Evolutionary conservation across 2,329 filamentous ascomycete species (phyloP), one percentile per base, ranked within the genome.

Genomic region (Diplodia intermedia): DNA sequence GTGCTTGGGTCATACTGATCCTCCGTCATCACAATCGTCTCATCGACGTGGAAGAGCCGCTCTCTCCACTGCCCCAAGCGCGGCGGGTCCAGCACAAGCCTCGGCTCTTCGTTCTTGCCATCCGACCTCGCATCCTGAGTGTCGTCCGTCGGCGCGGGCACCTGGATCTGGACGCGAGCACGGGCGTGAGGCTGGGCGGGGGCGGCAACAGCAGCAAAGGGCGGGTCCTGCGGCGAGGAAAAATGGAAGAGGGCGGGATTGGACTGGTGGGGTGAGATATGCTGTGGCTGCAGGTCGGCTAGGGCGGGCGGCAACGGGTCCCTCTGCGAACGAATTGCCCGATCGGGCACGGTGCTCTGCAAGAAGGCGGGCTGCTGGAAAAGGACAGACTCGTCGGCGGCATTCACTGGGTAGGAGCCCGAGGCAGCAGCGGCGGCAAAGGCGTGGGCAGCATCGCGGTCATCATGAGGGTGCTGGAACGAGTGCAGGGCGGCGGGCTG

Each of bases 11-110:
- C 85, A 71, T 85, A 92, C 89, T 94, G 86, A 70, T 93, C 89
- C 76, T 93, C 88, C 36, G 86, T 92, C 72, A 94, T 79, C 14
- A 89, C 86, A 69, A 94, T 90, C 55, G 85, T 86, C 54, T 91
- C 88, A 72, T 92, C 87, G n/a, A 93, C 89, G 74, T 91, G 85
- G 77, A 94, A 94, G 55, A 94, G 80, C 74, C 84, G 89, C 72
- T 90, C 83, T 63, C 91, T 84, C 91, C 91, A 94, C 70, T 83
- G 81, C 14, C 86, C 82, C 60, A 94, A 82, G 71, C 90, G 83
- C 2, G 90, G 90, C 49, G 91, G 91, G 73, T 91, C 82, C 9
- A 88, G 77, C 12, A 92, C 83, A 71, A 90, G 81, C 74, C 83
- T 89, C 68, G 80, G 49, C 31, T 79, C 83, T 60, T 84, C 82